A percentile compares a stretch with the other conserved stretches of the same genome.
phyloP scores from a whole-genome alignment of 805 yeast genomes.

The Metschnikowia arizonensis region DNA sequence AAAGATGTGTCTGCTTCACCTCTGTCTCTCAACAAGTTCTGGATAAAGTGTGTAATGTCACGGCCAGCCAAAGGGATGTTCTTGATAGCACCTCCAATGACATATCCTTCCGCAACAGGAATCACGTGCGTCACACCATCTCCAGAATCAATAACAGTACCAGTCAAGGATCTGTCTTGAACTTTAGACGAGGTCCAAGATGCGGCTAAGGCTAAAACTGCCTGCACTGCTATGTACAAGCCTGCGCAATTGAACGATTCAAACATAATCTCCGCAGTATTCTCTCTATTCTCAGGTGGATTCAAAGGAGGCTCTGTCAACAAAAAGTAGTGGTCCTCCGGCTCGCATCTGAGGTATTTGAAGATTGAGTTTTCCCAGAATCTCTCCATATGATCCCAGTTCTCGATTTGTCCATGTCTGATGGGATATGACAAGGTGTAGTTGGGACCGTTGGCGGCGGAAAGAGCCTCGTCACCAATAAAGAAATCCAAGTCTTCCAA shows the following conservation, averaged over 20 bases:
- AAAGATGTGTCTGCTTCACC: conserved; percentile 92
- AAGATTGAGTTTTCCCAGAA: conserved; percentile 98
- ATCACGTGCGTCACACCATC: conserved; percentile 99
- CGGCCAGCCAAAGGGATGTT: conserved; percentile 98
- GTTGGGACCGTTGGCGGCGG: conserved; percentile 85
- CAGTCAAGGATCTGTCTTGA: conserved; percentile 90
- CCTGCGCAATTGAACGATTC: conserved; percentile 99
- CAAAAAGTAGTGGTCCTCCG: conserved; percentile 95
- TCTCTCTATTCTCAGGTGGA: conserved; percentile 99
- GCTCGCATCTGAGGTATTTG: conserved; percentile 95
- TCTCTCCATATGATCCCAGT: conserved; percentile 99
- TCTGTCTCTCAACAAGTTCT: conserved; percentile 89
- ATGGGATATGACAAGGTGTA: conserved; percentile 89
- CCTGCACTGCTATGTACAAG: conserved; percentile 96
- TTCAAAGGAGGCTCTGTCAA: conserved; percentile 97
- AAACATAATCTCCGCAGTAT: conserved; percentile 98
- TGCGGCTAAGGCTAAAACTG: conserved; percentile 96
- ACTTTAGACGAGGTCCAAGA: conserved; percentile 98
- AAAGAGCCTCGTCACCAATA: conserved; percentile 93
- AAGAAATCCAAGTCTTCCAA: conserved; percentile 91
- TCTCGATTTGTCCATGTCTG: conserved; percentile 96
- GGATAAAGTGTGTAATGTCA: conserved; percentile 92
- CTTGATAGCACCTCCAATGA: conserved; percentile 94
- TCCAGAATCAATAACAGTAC: conserved; percentile 97
- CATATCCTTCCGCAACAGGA: conserved; percentile 99